These are phyloP conservation scores for Ceratobasidium sp. DNA, from an alignment of 1,284 basidiomycete species.

Conservation along the genomic window DNA sequence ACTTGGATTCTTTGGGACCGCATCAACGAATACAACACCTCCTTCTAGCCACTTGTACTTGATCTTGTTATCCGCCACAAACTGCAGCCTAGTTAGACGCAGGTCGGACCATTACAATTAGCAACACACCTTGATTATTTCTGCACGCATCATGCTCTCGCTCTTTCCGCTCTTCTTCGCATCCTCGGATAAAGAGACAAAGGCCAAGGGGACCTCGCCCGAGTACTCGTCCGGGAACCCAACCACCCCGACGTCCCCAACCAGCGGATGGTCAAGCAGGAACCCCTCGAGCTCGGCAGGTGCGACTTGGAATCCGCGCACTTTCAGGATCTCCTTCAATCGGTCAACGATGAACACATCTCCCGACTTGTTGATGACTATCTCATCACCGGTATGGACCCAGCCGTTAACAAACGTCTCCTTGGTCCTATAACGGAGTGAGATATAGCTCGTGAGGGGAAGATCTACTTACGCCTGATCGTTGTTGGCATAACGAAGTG, in stretches of 20 bases:
- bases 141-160: slow-evolving; percentile 45
- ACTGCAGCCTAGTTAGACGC: slow-evolving; percentile 55
- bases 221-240: slow-evolving; percentile 76
- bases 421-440: slow-evolving; percentile 57
- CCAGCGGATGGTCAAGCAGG: slow-evolving; percentile 71
- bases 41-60: slow-evolving; percentile 73
- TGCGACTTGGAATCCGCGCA: slow-evolving; percentile 43
- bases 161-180: slow-evolving; percentile 49
- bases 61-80: slow-evolving; percentile 66
- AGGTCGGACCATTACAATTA: neutral
- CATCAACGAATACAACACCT: slow-evolving; percentile 70
- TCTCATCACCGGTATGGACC: slow-evolving; percentile 78
- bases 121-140: slow-evolving; percentile 50
- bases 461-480: neutral
- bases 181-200: too few relatives aligned
- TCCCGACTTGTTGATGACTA: slow-evolving; percentile 59
- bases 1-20: slow-evolving; percentile 70
- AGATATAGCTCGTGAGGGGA: neutral
- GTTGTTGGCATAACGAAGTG: slow-evolving; percentile 42
- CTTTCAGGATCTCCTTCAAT: slow-evolving; percentile 55
- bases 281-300: slow-evolving; percentile 67
- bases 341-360: slow-evolving; percentile 72
- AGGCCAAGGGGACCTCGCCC: slow-evolving; percentile 78
- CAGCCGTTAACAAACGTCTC: slow-evolving; percentile 55
- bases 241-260: slow-evolving; percentile 76